Percentiles rank a stretch among this genome's conserved stretches.
phyloP scores from a whole-genome alignment of 2,329 filamentous ascomycete species.

The Fusarium haematococcum region DNA sequence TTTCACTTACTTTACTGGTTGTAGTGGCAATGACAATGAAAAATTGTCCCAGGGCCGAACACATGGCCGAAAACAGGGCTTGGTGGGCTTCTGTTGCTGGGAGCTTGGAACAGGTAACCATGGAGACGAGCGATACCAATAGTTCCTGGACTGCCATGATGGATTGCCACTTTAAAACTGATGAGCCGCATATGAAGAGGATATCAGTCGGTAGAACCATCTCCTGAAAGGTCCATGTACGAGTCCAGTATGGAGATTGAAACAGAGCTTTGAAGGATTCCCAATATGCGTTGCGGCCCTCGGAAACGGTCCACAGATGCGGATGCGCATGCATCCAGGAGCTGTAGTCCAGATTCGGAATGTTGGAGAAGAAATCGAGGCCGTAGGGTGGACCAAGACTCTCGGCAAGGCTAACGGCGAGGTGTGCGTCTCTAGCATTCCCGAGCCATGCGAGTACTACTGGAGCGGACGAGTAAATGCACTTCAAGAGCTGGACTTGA shows the following conservation, averaged over 20 bases:
- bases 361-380: neutral
- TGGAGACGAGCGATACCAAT: rapidly evolving
- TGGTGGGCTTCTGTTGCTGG: neutral
- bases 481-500: neutral
- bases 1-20: no score
- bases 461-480: neutral
- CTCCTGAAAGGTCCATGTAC: neutral
- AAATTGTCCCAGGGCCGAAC: no score
- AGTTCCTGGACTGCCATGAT: neutral
- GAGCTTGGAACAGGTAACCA: rapidly evolving
- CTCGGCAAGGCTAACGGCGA: neutral
- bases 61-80: no score
- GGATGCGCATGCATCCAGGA: neutral
- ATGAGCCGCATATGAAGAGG: neutral
- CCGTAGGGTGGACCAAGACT: neutral
- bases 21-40: no score
- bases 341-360: neutral
- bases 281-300: neutral
- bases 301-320: neutral
- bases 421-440: neutral
- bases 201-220: neutral
- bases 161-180: neutral
- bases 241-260: neutral
- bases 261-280: neutral
- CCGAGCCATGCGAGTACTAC: neutral